Evolutionary conservation across 805 yeast species (phyloP).

Genomic region (Candida stauntonica): DNA sequence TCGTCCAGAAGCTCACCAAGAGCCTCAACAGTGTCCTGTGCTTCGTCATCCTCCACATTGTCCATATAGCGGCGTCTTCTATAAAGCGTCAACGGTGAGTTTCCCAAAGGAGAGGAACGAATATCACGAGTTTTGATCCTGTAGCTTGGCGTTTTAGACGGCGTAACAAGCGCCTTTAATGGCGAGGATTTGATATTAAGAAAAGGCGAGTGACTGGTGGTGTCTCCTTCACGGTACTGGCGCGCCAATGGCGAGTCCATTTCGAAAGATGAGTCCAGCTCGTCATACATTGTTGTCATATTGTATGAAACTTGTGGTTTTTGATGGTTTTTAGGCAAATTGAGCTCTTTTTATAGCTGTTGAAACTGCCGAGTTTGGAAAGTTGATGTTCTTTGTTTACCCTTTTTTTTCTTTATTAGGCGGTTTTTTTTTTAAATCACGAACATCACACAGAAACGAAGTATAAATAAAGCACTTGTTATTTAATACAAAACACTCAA

Average conservation of each 20-base stretch:
- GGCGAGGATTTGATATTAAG: constrained; percentile 19
- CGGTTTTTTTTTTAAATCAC: too few species aligned
- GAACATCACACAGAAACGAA: too few species aligned
- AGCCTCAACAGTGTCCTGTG: too few species aligned
- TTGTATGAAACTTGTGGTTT: background rate
- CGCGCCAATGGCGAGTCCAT: background rate
- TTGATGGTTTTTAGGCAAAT: background rate
- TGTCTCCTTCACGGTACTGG: background rate
- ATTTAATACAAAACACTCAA: too few species aligned
- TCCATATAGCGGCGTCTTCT: too few species aligned
- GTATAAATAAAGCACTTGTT: too few species aligned
- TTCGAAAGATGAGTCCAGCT: constrained; percentile 8
- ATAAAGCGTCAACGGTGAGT: constrained; percentile 2
- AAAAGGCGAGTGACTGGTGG: constrained; percentile 10
- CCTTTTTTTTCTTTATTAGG: background rate
- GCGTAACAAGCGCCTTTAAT: constrained; percentile 13
- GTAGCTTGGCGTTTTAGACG: constrained; percentile 15
- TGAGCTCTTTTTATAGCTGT: background rate
- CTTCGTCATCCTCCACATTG: too few species aligned
- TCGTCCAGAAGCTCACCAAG: too few species aligned
- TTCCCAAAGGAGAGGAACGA: constrained; percentile 14
- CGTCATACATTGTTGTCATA: background rate
- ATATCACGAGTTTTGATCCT: background rate
- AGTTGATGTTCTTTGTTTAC: background rate
- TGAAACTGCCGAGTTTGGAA: background rate